phyloP scores from a whole-genome alignment of 805 yeast genomes.

The Kuraishia ogatae region DNA sequence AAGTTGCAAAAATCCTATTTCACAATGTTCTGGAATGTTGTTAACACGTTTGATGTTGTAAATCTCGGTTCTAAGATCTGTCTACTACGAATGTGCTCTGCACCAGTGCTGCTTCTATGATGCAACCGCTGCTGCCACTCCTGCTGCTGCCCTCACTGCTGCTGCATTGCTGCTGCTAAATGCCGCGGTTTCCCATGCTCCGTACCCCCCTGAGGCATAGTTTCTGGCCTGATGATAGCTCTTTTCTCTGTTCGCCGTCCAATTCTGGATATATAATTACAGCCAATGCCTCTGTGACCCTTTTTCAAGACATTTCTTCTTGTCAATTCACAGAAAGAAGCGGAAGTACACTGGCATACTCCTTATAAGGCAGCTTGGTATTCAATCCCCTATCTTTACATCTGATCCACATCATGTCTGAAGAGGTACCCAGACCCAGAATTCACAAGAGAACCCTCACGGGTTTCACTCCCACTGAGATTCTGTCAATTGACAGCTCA shows the following conservation, averaged over 20 bases:
- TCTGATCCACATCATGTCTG: background rate
- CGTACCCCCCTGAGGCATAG: background rate
- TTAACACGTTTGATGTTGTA: background rate
- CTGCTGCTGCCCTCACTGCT: background rate
- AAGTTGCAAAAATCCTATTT: too few species aligned
- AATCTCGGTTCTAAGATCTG: background rate
- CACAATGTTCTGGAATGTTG: background rate
- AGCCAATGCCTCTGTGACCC: background rate
- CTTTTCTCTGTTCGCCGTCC: background rate
- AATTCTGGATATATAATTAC: too few species aligned
- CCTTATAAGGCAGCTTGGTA: background rate
- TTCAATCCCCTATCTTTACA: background rate
- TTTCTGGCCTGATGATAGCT: background rate
- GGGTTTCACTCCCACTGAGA: conserved; percentile 87
- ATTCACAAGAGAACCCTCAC: conserved; percentile 70
- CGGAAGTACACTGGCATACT: background rate
- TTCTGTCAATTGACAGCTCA: conserved; percentile 69
- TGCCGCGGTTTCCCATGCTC: background rate
- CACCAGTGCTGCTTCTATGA: background rate
- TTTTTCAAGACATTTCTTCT: background rate
- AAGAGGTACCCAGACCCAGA: conserved; percentile 3
- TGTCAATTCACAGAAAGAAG: too few species aligned
- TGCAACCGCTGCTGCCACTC: background rate
- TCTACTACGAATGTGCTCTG: background rate
- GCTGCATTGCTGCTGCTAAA: background rate